Conservation (phyloP, 2,329 filamentous ascomycete genomes). For the Colletotrichum chlorophyti region DNA sequence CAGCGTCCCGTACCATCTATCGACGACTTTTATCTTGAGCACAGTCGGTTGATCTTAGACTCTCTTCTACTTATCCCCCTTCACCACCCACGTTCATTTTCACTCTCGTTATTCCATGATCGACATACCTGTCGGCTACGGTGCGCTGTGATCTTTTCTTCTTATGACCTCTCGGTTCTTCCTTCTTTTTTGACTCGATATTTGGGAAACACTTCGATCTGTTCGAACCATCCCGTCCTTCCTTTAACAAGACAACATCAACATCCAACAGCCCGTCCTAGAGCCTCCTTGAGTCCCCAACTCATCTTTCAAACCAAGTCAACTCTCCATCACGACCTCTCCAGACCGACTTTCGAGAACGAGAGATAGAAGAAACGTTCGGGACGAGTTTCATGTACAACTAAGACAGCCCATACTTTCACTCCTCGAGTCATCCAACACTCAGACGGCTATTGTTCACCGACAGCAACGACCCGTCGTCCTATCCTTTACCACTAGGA, state of each 20-base stretch:
- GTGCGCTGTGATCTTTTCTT: conserved; percentile 51
- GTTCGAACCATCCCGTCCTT: conserved; percentile 46
- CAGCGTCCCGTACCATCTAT: conserved; percentile 32
- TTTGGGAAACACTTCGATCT: conserved; percentile 48
- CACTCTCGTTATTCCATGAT: conserved; percentile 51
- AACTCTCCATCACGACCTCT: conserved; percentile 35
- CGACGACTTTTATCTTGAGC: conserved; percentile 48
- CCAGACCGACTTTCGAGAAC: conserved; percentile 30
- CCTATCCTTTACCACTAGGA: conserved; percentile 47
- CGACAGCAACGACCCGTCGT: conserved; percentile 49
- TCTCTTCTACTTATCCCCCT: conserved; percentile 59
- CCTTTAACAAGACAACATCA: conserved; percentile 44
- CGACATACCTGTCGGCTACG: conserved; percentile 54
- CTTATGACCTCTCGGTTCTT: conserved; percentile 58
- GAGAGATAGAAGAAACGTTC: conserved; percentile 23
- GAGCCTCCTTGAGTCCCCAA: conserved; percentile 33
- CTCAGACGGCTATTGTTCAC: conserved; percentile 27
- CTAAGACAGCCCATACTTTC: conserved; percentile 30
- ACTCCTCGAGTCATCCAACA: conserved; percentile 28
- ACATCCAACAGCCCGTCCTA: conserved; percentile 29
- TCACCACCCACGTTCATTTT: conserved; percentile 46
- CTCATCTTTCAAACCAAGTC: conserved; percentile 37
- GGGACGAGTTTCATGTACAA: conserved; percentile 43
- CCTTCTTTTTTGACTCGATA: conserved; percentile 55
- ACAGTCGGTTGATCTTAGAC: conserved; percentile 46